Base-by-base conservation (phyloP, 2,329 filamentous ascomycete genomes). In the Daldinia eschscholtzii region DNA sequence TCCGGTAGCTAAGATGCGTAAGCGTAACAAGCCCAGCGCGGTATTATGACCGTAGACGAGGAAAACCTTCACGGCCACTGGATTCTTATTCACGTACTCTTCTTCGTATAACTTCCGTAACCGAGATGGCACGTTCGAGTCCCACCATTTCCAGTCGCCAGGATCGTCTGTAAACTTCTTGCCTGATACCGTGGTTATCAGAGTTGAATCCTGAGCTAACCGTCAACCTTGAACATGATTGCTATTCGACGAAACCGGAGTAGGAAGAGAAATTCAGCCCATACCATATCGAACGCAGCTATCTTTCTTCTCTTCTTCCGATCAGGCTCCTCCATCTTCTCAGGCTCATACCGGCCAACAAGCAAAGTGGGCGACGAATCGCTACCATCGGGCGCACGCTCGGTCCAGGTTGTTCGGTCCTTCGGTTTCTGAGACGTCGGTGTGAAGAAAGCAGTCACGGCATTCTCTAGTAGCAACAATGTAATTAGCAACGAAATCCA, bases 101-200 rank as follows among this genome's bases (percentile, higher is more conserved):
- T 96, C 87, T 10, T 88, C 71, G 75, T 93, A 87, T 1, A 98
- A 83, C 66, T 89, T 83, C 71, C 86, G 88, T 18, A 99, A 79
- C 59, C 83, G 88, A 0, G 79, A 80, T 0, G 93, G 93, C 0
- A 98, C 92, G 18, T 81, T 85, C 13, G 81, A 74, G 78, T 97
- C 83, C 93, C 94, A 98, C 96, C 96, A 99, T 79, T 93, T 93
- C 96, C 96, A 99, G 78, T 98, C 95, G 3, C 84, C 83, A 0
- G 90, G 87, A 71, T 89, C 88, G 58, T 86, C 86, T 2, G 89
- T 86, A 76, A 95, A 95, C 57, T 87, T 91, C 80, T 93, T 96
- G 6, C 94, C 94, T 0, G 94, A 97, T 3, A 89, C 86, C 0
- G 93, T 92, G 1, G 85, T 84, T 69, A 99, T 93, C 37, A 99